Percentiles rank a stretch among this genome's conserved stretches.
These are phyloP conservation scores for Lactifluus piperatus DNA, from an alignment of 768 basidiomycete species.

Conservation along the genomic window DNA sequence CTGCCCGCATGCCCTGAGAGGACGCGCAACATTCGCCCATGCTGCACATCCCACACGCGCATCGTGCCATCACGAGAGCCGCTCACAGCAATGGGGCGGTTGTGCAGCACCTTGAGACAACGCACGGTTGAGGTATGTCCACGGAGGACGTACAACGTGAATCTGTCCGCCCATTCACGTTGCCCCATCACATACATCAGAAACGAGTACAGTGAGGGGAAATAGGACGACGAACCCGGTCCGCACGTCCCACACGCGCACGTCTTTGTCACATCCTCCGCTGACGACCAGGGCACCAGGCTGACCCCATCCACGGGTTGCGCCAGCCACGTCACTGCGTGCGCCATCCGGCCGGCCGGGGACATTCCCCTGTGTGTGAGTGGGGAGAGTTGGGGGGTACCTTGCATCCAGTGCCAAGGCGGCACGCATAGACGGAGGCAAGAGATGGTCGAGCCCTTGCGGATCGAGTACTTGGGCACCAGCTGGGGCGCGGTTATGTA, in stretches of 20 bases:
- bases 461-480: constrained; percentile 10
- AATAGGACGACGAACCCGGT: constrained; percentile 56
- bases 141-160: constrained; percentile 46
- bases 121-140: constrained; percentile 91
- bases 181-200: not conserved
- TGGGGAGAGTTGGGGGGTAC: not conserved
- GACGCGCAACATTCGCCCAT: constrained; percentile 53
- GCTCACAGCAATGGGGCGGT: constrained; percentile 80
- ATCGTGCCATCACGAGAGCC: constrained; percentile 84
- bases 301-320: constrained; percentile 87
- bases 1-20: constrained; percentile 72
- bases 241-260: constrained; percentile 86
- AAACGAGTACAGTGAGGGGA: not conserved
- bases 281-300: constrained; percentile 75
- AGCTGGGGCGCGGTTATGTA: constrained; percentile 17
- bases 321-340: constrained; percentile 45
- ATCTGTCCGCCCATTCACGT: not conserved
- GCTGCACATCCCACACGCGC: constrained; percentile 90
- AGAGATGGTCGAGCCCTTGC: constrained; percentile 21
- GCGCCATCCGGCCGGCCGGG: not conserved
- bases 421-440: constrained; percentile 36
- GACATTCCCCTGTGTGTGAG: not conserved
- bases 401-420: constrained; percentile 39
- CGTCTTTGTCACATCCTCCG: constrained; percentile 85
- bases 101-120: constrained; percentile 81